Conservation (phyloP, 306 rosid species). For the Dalbergia cultrata region DNA sequence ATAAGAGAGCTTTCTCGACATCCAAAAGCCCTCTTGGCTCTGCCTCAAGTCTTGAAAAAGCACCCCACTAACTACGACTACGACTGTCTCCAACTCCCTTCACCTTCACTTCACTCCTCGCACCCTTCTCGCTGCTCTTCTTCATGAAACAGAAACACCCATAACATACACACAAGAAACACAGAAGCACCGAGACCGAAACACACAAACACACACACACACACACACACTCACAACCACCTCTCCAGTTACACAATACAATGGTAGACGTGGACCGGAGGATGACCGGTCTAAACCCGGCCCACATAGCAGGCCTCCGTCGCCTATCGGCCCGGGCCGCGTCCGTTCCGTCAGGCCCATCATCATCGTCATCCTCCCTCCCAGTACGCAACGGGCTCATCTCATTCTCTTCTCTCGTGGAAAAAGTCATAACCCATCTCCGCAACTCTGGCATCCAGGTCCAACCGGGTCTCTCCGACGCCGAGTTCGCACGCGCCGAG, state of each 20-base stretch:
- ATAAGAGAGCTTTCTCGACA: constrained; percentile 15
- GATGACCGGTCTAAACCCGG: constrained; percentile 96
- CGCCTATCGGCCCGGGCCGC: constrained; percentile 98
- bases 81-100: neutral
- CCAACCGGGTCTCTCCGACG: constrained; percentile 75
- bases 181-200: neutral
- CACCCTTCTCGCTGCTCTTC: neutral
- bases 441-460: constrained; percentile 74
- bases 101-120: neutral
- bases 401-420: constrained; percentile 77
- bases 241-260: neutral
- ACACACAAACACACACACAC: neutral
- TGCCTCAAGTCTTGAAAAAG: constrained; percentile 10
- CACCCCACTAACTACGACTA: neutral
- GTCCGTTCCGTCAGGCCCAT: constrained; percentile 41
- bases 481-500: constrained; percentile 92
- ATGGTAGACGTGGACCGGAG: constrained; percentile 99
- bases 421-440: constrained; percentile 73
- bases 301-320: constrained; percentile 89
- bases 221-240: neutral
- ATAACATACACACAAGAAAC: neutral
- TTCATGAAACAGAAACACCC: constrained; percentile 2
- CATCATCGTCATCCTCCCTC: constrained; percentile 56
- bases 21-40: constrained; percentile 29
- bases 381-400: constrained; percentile 75